Base-by-base conservation (phyloP, 305 asterid species). In the Solanum aculeatissimum region DNA sequence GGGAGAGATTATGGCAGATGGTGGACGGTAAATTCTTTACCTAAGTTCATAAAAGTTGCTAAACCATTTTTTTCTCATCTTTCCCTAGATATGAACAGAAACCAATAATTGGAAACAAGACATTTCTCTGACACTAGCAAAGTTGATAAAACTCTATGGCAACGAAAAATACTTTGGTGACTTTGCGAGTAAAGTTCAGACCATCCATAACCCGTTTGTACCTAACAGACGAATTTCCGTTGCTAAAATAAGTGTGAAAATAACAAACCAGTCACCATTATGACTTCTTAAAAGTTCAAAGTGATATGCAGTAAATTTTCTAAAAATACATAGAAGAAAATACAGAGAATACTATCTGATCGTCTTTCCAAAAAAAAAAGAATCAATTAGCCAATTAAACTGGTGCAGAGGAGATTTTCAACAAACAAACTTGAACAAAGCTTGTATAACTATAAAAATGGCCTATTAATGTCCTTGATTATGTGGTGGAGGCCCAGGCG, bases 401-500 rank as follows among this genome's bases (percentile, higher is more conserved):
- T 51, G 45, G 82, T 29, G 49, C 49, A 32, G 82, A 27, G 45
- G 4, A 47, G 3, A 27, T 10, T 29, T 32, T 53, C 58, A 45
- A 23, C 80, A 72, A 14, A 70, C 79, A 72, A 72, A 74, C 81
- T 74, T 45, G 19, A 53, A 19, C 47, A 77, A 77, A 51, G 65
- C 49, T 27, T 12, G 65, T 29, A 35, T 35, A 25, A 29, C 49
- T 53, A 83, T 38, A 18, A 89, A 81, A 47, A 68, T 77, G 87
- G 86, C 87, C 91, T 92, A 93, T 85, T 91, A 86, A 84, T 89
- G 98, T 82, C 94, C 75, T 86, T 94, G 98, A 86, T 92, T 94
- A 65, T 96, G 99, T 18, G 98, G 98, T 60, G 97, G 99, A 12
- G 98, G 99, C 0, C 99, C 99, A 4, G 98, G 99, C 27, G 99